phyloP scores from a whole-genome alignment of 768 basidiomycete genomes.

The Trametes villosa region DNA sequence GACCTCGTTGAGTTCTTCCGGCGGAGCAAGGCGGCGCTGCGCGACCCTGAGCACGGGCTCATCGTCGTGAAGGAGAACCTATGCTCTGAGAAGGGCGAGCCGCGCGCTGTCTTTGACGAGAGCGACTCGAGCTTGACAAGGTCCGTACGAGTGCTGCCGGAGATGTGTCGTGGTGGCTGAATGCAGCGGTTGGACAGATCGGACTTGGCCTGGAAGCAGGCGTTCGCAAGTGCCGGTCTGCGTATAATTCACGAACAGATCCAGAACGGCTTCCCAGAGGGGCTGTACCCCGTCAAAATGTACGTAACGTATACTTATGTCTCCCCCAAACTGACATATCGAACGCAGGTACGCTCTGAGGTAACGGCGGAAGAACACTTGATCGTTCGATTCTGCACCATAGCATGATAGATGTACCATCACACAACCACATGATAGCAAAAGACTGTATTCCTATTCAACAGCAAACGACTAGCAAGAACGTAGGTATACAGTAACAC shows the following conservation, averaged over 20 bases:
- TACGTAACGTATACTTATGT: conserved; percentile 39
- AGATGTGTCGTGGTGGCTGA: no score
- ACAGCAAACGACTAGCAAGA: neutral
- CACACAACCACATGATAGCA: neutral
- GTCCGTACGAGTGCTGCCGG: conserved; percentile 40
- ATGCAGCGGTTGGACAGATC: conserved; percentile 77
- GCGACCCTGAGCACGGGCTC: conserved; percentile 51
- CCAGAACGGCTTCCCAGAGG: conserved; percentile 83
- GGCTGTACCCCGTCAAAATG: conserved; percentile 88
- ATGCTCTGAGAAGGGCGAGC: conserved; percentile 58
- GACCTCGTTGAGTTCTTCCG: conserved; percentile 81
- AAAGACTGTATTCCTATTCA: neutral
- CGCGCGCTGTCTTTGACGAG: conserved; percentile 71
- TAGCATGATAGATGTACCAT: neutral
- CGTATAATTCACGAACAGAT: conserved; percentile 71
- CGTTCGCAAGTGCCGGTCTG: conserved; percentile 78
- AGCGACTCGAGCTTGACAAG: conserved; percentile 90
- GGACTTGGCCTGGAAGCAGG: conserved; percentile 75
- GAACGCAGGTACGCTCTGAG: conserved; percentile 60
- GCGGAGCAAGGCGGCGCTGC: conserved; percentile 62
- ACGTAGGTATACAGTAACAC: conserved; percentile 8
- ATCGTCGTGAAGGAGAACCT: conserved; percentile 94
- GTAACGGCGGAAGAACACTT: conserved; percentile 24
- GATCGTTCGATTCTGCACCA: neutral
- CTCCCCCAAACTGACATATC: neutral